Evolutionary conservation across 441 rosid species (phyloP).

Genomic region (Erysimum cheiri): DNA sequence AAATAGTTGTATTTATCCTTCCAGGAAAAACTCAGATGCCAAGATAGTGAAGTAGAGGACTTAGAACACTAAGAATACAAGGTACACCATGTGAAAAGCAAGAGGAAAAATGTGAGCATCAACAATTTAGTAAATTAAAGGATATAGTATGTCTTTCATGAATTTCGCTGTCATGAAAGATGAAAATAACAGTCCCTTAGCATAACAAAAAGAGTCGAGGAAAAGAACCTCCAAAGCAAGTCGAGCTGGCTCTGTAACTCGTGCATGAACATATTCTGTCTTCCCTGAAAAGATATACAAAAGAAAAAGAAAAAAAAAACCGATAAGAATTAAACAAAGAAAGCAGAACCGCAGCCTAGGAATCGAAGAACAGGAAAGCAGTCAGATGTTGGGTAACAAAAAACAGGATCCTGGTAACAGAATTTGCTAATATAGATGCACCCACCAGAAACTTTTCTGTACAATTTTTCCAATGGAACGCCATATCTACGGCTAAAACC

Average conservation of each 20-base stretch:
- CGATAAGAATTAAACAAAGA: neutral
- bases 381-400: constrained; percentile 24
- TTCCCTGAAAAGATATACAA: constrained; percentile 63
- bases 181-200: constrained; percentile 16
- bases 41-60: constrained; percentile 29
- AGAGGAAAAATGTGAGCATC: constrained; percentile 21
- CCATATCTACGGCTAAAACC: constrained; percentile 90
- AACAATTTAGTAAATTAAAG: neutral
- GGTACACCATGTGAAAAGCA: constrained; percentile 12
- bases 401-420: constrained; percentile 11
- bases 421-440: constrained; percentile 31
- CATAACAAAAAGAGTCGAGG: constrained; percentile 43
- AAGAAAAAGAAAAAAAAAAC: neutral
- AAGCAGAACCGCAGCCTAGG: constrained; percentile 18
- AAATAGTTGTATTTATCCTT: constrained; percentile 19
- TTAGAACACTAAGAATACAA: constrained; percentile 14
- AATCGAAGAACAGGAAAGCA: constrained; percentile 16
- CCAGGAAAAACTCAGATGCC: constrained; percentile 28
- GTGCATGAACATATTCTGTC: constrained; percentile 76
- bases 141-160: constrained; percentile 18
- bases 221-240: constrained; percentile 74
- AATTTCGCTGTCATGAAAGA: constrained; percentile 27
- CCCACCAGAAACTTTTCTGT: constrained; percentile 80
- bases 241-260: constrained; percentile 73
- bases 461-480: constrained; percentile 63